Base-by-base conservation (phyloP, 2,329 filamentous ascomycete species). In the Xylariaceae sp. region DNA sequence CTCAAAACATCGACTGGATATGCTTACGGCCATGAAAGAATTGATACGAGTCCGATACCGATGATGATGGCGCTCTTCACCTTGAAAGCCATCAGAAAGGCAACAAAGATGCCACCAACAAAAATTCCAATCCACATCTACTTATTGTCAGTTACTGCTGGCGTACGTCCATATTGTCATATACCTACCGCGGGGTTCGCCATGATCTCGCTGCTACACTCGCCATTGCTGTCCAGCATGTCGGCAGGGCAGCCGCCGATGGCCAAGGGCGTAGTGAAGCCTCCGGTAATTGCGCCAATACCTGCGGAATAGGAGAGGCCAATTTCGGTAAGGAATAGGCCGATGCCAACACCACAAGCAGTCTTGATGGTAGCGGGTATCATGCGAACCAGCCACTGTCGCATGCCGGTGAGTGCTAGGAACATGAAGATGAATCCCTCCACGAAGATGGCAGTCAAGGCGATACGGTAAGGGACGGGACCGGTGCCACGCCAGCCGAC, bases 121-220 rank as follows among this genome's bases (percentile, higher is more conserved):
- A 91, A 87, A 64, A 96, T 88, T 9, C 89, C 92, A 56, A 95
- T 83, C 92, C 92, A 96, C 80, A 95, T 77, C 84, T 86, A 61
- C 51, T 51, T 51, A 54, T 17, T 35, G 57, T 71, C 11, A 72
- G 68, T 50, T 45, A 47, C 3, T 23, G 18, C 15, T n/a, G 18
- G 30, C 9, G 37, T 5, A n/a, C 45, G 5, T 37, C 11, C 34
- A 42, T 11, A 34, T 18, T 13, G 30, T 34, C 7, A 55, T n/a
- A 30, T 4, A 57, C 75, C 66, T 71, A 83, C 87, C 53, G 88
- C 88, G 7, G 90, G 87, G 67, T 83, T 94, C 4, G 86, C 81
- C 89, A 95, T 92, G 70, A 90, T 85, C 23, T 85, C 79, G 17
- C 78, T 77, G 3, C 74, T 68, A 63, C 85, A 88, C 65, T 80